These are phyloP conservation scores for Leccinellum albellum DNA, from an alignment of 768 basidiomycete genomes.

Conservation along the genomic window DNA sequence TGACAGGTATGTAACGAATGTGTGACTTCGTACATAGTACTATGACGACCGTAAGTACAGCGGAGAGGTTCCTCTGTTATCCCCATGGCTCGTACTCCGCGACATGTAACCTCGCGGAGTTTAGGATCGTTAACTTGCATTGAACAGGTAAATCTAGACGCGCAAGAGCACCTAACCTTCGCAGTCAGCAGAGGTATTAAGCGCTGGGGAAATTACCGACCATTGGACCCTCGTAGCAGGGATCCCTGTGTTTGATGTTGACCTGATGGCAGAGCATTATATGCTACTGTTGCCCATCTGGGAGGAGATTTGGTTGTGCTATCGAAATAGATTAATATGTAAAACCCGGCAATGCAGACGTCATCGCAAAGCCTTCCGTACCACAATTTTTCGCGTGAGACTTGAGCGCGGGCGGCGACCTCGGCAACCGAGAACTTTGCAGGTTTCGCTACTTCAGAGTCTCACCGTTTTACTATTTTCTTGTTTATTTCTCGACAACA, in stretches of 20 bases:
- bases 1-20: neutral
- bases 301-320: neutral
- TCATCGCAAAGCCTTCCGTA: neutral
- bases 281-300: neutral
- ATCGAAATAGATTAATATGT: neutral
- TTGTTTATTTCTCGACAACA: neutral
- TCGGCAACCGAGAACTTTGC: neutral
- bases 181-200: neutral
- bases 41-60: too few species aligned
- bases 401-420: neutral
- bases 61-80: neutral
- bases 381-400: conserved; percentile 2
- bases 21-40: too few species aligned
- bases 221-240: neutral
- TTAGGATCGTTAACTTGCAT: conserved; percentile 4
- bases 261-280: neutral
- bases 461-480: neutral
- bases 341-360: neutral
- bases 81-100: conserved; percentile 20
- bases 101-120: conserved; percentile 24
- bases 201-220: neutral
- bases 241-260: neutral
- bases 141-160: neutral
- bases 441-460: neutral
- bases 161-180: neutral